Conservation (phyloP, 2,329 filamentous ascomycete species). For the Penicillium sp. region DNA sequence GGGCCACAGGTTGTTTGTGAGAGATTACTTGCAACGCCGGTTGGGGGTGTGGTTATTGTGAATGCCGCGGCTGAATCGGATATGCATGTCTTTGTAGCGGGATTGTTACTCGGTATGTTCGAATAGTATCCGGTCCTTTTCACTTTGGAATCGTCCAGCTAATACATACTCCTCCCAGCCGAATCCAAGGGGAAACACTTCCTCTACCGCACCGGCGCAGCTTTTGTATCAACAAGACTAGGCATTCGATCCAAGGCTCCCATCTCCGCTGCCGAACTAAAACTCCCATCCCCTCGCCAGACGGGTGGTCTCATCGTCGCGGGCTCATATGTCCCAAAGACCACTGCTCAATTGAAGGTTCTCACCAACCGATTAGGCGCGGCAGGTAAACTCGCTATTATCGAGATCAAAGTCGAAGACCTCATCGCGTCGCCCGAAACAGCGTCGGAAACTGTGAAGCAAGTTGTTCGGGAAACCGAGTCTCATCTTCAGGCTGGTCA, state of each 20-base stretch:
- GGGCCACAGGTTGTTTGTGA: slow-evolving; percentile 52
- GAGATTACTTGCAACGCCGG: slow-evolving; percentile 46
- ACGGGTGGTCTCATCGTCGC: slow-evolving; percentile 62
- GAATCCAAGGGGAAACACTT: slow-evolving; percentile 50
- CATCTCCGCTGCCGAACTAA: slow-evolving; percentile 55
- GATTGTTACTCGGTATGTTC: slow-evolving; percentile 48
- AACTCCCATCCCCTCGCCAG: slow-evolving; percentile 39
- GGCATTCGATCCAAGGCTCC: slow-evolving; percentile 61
- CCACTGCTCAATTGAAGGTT: slow-evolving; percentile 59
- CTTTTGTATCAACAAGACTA: slow-evolving; percentile 58
- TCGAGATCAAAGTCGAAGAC: slow-evolving; percentile 57
- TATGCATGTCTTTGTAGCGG: slow-evolving; percentile 61
- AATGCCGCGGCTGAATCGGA: slow-evolving; percentile 62
- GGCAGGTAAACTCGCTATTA: slow-evolving; percentile 47
- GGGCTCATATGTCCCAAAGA: slow-evolving; percentile 66
- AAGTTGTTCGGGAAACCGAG: slow-evolving; percentile 46
- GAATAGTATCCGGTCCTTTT: not conserved
- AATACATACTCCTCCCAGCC: slow-evolving; percentile 29
- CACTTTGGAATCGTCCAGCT: not conserved
- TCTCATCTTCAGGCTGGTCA: slow-evolving; percentile 52
- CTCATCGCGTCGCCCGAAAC: slow-evolving; percentile 50
- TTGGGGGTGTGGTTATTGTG: slow-evolving; percentile 55
- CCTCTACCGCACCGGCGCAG: slow-evolving; percentile 55
- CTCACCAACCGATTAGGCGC: slow-evolving; percentile 48
- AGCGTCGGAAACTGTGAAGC: slow-evolving; percentile 29